Base-by-base conservation (phyloP, 768 basidiomycete genomes). In the Saitozyma sp. region DNA sequence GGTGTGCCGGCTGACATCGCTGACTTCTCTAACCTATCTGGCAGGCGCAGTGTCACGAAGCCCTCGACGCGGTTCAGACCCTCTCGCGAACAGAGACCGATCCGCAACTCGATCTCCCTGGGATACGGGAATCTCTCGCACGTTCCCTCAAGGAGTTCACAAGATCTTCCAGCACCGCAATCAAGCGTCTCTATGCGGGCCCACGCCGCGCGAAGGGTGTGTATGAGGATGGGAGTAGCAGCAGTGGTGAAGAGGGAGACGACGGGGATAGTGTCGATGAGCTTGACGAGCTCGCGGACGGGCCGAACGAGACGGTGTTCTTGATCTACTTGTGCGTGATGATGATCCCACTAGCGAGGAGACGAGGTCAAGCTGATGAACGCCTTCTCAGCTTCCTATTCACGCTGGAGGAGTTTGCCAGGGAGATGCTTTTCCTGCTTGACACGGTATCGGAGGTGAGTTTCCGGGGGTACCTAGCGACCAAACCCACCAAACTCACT, bases 401-500 rank as follows among this genome's bases (percentile, higher is more conserved):
- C 80, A 95, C 92, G 0, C 78, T 97, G 50, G 92, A 99, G 79
- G 96, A 98, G 75, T 97, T 97, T 75, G 85, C 91, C 8, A 83
- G 85, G 61, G 95, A 98, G 78, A 79, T 95, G 55, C 82, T 89
- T 40, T 86, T 86, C 17, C 85, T 98, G 10, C 84, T 91, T 0
- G 90, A 93, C 74, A 88, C 90, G 8, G 90, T 97, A 84, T 83
- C 86, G 55, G 83, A 88, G 59, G 87, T 97, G 37, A 53, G 69
- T 59, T 29, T 29, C 2, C 5, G 29, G 5, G 29, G 29, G 29
- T 5, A 29, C 29, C 29, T 29, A 29, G 29, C 29, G 29, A 29
- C 29, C 29, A 38, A 17, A 10, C 16, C 7, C 29, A 29, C 29
- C 29, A 14, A 29, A 14, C 29, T 53, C 2, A 29, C 1, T 29